Evolutionary conservation across 805 yeast species (phyloP).

Genomic region (Wickerhamiella kazuoi): DNA sequence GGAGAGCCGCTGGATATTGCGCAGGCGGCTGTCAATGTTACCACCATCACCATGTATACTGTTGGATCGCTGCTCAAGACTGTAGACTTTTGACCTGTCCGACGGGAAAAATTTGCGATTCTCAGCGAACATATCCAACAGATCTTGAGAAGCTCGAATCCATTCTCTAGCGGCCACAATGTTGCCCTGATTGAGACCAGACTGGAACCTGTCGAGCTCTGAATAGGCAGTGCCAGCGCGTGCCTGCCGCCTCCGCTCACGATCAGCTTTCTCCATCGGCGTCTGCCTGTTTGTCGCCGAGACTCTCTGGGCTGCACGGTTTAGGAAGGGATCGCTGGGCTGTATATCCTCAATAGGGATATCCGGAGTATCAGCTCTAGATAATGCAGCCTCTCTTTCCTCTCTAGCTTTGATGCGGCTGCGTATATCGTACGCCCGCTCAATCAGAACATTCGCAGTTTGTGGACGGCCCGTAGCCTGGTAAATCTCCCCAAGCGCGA

Average conservation of each 20-base stretch:
- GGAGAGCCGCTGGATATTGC: conserved; percentile 21
- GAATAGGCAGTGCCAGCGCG: conserved; percentile 17
- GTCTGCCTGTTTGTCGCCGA: conserved; percentile 6
- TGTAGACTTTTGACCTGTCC: conserved; percentile 27
- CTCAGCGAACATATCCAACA: conserved; percentile 65
- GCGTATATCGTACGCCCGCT: conserved; percentile 15
- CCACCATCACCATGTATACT: conserved; percentile 27
- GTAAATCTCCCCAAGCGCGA: conserved; percentile 67
- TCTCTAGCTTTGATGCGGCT: neutral
- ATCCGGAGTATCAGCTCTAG: neutral
- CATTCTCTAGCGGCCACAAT: conserved; percentile 54
- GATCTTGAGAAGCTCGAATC: conserved; percentile 67
- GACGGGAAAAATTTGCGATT: conserved; percentile 64
- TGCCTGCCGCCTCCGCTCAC: conserved; percentile 42
- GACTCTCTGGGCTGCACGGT: neutral
- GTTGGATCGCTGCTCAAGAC: conserved; percentile 21
- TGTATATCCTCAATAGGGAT: conserved; percentile 1
- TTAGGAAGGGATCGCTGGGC: no score
- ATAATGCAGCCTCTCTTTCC: neutral
- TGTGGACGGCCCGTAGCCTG: conserved; percentile 24
- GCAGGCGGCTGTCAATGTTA: conserved; percentile 46
- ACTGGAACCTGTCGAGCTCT: conserved; percentile 35
- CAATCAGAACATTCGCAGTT: conserved; percentile 19
- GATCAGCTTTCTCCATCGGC: conserved; percentile 14
- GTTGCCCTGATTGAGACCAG: conserved; percentile 33